Conservation (phyloP, 2,329 filamentous ascomycete genomes). For the Phoma sp. region DNA sequence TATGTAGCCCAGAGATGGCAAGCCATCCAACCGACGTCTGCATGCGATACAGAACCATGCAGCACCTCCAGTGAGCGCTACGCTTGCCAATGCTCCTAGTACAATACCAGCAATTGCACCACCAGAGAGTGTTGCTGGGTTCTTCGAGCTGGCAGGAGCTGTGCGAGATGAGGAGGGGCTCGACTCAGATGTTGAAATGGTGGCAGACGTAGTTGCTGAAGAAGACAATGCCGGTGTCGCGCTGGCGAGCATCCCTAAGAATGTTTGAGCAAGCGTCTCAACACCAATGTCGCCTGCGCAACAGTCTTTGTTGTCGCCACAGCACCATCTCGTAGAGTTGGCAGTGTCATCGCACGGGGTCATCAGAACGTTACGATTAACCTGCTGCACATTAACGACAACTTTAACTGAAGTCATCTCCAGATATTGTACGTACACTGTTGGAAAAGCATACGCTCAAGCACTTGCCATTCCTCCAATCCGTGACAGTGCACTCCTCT, state of each 20-base stretch:
- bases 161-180: background rate
- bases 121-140: background rate
- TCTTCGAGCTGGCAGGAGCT: background rate
- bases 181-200: background rate
- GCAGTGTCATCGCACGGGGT: constrained; percentile 8
- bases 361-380: background rate
- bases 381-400: background rate
- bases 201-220: background rate
- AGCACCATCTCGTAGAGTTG: constrained; percentile 10
- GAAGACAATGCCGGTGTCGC: background rate
- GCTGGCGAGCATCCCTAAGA: background rate
- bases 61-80: constrained; percentile 1
- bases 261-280: constrained; percentile 5
- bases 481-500: constrained; percentile 6
- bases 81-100: background rate
- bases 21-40: background rate
- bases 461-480: constrained; percentile 7
- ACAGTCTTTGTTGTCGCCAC: constrained; percentile 6
- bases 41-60: constrained; percentile 1
- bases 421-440: background rate
- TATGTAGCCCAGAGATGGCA: background rate
- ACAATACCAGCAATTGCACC: constrained; percentile 5
- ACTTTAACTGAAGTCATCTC: too few relatives aligned
- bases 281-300: constrained; percentile 4
- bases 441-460: constrained; percentile 10